Conservation (phyloP, 257 asterid genomes). For the Solanum verrucosum region DNA sequence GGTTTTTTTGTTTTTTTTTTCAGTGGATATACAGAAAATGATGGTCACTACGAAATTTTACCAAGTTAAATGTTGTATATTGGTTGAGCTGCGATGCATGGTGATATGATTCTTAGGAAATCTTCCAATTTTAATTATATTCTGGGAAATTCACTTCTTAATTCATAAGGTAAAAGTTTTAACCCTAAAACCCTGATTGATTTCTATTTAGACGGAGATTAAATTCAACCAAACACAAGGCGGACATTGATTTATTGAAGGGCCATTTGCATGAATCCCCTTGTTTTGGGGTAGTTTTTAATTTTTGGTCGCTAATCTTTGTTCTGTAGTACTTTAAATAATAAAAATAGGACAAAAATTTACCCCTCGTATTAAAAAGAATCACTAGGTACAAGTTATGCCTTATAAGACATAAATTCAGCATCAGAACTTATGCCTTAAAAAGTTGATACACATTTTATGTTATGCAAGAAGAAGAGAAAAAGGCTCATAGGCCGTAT, state of each 20-base stretch:
- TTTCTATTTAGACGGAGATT: background rate
- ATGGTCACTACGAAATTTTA: background rate
- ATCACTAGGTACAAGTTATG: background rate
- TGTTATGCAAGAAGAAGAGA: background rate
- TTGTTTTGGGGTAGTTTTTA: background rate
- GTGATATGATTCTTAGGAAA: background rate
- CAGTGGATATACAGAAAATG: too few species aligned
- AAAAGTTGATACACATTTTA: background rate
- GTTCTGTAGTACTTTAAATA: too few species aligned
- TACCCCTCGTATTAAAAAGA: too few species aligned
- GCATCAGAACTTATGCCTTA: background rate
- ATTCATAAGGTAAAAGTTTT: background rate
- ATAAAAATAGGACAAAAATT: too few species aligned
- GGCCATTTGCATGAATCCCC: background rate
- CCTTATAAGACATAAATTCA: too few species aligned
- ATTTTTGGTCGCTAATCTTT: background rate
- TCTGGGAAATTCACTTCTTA: background rate
- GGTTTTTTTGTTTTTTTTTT: too few species aligned
- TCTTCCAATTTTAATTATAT: background rate
- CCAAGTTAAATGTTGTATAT: background rate
- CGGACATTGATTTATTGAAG: background rate
- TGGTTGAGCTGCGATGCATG: background rate
- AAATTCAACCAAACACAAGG: background rate
- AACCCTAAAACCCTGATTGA: background rate
- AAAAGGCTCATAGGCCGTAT: background rate